Evolutionary conservation across 495 filamentous ascomycete genomes (phyloP), one percentile per base, ranked within the genome.

Genomic region (Aspergillus avenaceus): DNA sequence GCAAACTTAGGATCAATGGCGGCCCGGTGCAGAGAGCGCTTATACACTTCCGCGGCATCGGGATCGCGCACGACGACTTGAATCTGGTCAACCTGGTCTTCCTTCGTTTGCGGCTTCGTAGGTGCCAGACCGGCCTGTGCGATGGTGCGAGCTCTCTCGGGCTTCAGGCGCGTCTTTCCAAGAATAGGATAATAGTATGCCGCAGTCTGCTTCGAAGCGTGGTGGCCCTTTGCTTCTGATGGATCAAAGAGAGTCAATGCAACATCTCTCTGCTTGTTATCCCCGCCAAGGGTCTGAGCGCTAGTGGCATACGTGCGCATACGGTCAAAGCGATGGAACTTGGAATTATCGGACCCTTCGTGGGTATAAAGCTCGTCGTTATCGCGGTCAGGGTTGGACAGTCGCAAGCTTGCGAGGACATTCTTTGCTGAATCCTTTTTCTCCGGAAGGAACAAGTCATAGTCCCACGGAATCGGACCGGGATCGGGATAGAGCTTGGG

Each of bases 131-230:
- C 74, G 14, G 73, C 69, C 40, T 73, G 69, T 6, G 72, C 75
- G 16, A 78, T 70, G 28, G 75, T 81, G 42, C 70, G 71, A 26
- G 71, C 69, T 49, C 84, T 67, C 56, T 78, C 75, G 5, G 81
- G 78, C 67, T 83, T 78, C 23, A 87, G 69, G 18, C 75, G 73
- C 23, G 76, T 78, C 60, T 80, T 84, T 68, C 89, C 86, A 46
- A 88, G 69, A 53, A 97, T 81, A 0, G 91, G 90, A 58, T 97
- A 97, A 64, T 91, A 97, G 68, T 88, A 97, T 8, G 88, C 91
- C 16, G 80, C 93, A 55, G 79, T 84, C 60, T 82, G 82, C 50
- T 81, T 73, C 27, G 46, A 40, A 4, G 46, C 13, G 16, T 37
- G 12, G 19, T 44, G 32, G 28, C 55, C 50, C 14, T 64, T 61